These are phyloP conservation scores for Nemania diffusa DNA, from an alignment of 2,329 filamentous ascomycete genomes.

Conservation along the genomic window DNA sequence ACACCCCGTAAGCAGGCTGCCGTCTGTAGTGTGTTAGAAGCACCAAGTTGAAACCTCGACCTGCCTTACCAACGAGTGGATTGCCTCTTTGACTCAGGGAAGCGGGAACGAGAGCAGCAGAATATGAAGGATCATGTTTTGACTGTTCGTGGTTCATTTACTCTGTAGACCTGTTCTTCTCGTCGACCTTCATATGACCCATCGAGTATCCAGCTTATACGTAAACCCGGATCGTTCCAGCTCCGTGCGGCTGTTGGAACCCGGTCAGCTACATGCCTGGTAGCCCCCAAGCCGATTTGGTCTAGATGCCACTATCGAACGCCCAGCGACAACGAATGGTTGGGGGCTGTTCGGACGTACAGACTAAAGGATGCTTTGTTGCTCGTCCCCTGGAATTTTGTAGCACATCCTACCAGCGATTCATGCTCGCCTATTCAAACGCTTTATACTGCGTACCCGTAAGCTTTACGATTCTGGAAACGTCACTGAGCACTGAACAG, in stretches of 20 bases:
- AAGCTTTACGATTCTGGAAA: background rate
- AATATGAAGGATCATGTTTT: background rate
- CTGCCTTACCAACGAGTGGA: background rate
- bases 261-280: conserved; percentile 20
- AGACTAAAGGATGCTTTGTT: background rate
- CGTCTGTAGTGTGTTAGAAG: conserved; percentile 11
- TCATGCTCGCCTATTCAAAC: no score
- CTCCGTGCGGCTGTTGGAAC: conserved; percentile 21
- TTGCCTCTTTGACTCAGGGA: background rate
- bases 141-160: background rate
- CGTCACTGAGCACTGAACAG: background rate
- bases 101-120: background rate
- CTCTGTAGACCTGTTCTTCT: background rate
- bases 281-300: conserved; percentile 23
- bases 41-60: conserved; percentile 20
- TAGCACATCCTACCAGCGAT: no score
- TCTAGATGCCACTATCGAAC: conserved; percentile 24
- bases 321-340: conserved; percentile 3
- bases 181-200: background rate
- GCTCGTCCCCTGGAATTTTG: no score
- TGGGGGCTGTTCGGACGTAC: conserved; percentile 13
- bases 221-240: conserved; percentile 26
- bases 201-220: conserved; percentile 5
- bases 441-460: no score
- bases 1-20: conserved; percentile 17